Base-by-base conservation (phyloP, 768 basidiomycete species). In the Panellus pusillus region DNA sequence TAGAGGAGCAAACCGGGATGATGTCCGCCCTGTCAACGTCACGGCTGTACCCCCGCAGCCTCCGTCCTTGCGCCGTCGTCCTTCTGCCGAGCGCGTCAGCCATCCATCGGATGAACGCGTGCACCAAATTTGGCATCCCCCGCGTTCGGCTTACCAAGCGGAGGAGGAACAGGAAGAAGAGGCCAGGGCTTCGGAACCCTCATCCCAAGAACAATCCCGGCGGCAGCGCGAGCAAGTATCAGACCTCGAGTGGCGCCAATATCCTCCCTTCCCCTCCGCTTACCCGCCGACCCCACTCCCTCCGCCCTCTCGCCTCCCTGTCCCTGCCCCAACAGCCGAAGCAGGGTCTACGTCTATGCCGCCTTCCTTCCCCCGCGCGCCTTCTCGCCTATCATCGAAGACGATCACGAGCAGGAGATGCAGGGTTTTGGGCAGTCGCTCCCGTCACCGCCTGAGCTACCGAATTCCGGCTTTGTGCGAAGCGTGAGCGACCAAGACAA, bases 401-500 rank as follows among this genome's bases (percentile, higher is more conserved):
- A 77, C 39, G 57, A 28, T 18, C 35, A 51, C 9, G 36, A 53
- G 14, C 47, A 39, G 19, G 50, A 60, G 24, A 2, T 6, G 45
- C 79, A 80, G 85, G 84, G 71, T 87, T 89, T 88, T 87, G 75
- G 66, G 57, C 65, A 65, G 81, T 82, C 79, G 86, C 84, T 87
- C 84, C 78, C 74, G 82, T 79, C 71, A 66, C 79, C 73, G 68
- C 80, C 75, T 78, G 79, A 82, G 78, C 78, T 76, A 37, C 66
- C 68, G 66, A 76, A 80, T 76, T 78, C 81, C 77, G 74, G 79
- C 79, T 79, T 75, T 69, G 79, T 74, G 70, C 68, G 71, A 65
- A 73, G 70, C 81, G 78, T 74, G 82, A 84, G 85, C 84, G 83
- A 85, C 78, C 67, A 70, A 55, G 62, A 58, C 17, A 63, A 64